Evolutionary conservation across 306 rosid genomes (phyloP), one percentile per base, ranked within the genome.

Genomic region (Acacia confusa): DNA sequence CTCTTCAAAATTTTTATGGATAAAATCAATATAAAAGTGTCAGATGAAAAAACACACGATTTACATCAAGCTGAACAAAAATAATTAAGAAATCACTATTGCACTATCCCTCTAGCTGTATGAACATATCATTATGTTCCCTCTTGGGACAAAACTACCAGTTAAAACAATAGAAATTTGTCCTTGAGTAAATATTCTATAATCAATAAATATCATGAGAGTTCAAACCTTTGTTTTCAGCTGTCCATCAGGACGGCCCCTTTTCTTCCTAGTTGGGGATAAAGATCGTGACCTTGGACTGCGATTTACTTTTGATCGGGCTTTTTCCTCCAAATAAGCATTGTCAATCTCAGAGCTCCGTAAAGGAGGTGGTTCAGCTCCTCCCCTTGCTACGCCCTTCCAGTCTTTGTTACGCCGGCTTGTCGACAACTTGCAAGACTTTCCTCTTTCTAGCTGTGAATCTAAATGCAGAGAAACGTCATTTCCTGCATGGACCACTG

Each of bases 371-470:
- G 91, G 88, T 83, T 96, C 97, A 63, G 78, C 90, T 53, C 84
- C 91, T 84, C 83, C 89, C 85, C 85, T 88, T 7, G 25, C 82
- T 75, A 90, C 78, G 80, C 94, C 96, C 84, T 89, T 93, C 99
- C 99, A 93, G 66, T 92, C 98, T 83, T 83, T 92, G 80, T 90
- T 87, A 82, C 79, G 94, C 52, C 95, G 91, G 53, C 87, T 88
- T 84, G 86, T 89, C 55, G 90, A 73, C 69, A 75, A 83, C 65
- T 80, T 90, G 45, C 28, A 77, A 77, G 89, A 76, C 70, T 86
- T 90, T 80, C 80, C 89, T 79, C 78, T 89, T 70, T 88, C 99
- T 52, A 88, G 76, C 82, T 85, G 89, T 70, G 92, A 89, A 55
- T 83, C 76, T 79, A 84, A 76, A 82, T 71, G 78, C 78, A 78